phyloP scores from a whole-genome alignment of 2,329 filamentous ascomycete genomes.

The Fusarium sp. region DNA sequence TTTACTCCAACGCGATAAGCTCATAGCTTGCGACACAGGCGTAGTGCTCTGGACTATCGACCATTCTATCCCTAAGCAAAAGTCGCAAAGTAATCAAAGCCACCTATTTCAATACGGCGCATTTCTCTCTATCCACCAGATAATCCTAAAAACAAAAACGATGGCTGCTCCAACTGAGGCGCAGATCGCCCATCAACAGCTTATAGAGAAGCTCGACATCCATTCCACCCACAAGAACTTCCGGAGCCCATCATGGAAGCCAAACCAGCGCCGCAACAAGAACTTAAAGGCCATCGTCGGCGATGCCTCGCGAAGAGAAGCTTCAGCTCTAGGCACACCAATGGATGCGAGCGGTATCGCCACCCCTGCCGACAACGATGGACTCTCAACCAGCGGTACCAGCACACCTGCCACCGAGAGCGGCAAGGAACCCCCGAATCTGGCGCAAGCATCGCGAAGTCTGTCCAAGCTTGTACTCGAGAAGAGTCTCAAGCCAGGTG shows the following conservation, averaged over 20 bases:
- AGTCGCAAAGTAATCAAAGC: not conserved
- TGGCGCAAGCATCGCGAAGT: conserved; percentile 89
- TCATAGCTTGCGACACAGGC: conserved; percentile 11
- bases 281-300: conserved; percentile 97
- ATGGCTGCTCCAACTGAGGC: conserved; percentile 75
- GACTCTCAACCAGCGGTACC: conserved; percentile 67
- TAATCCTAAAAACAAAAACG: conserved; percentile 50
- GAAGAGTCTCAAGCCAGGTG: conserved; percentile 70
- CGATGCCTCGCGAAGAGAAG: conserved; percentile 88
- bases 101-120: not conserved
- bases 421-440: conserved; percentile 69
- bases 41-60: not conserved
- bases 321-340: conserved; percentile 83
- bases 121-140: not conserved
- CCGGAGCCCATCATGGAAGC: conserved; percentile 90
- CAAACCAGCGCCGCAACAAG: conserved; percentile 96
- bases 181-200: conserved; percentile 82
- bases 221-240: conserved; percentile 87
- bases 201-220: conserved; percentile 93
- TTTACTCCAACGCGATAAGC: conserved; percentile 19
- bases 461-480: conserved; percentile 89
- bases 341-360: conserved; percentile 80
- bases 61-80: not conserved
- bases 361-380: conserved; percentile 69
- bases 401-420: conserved; percentile 64